Evolutionary conservation across 1,284 basidiomycete species (phyloP).

Genomic region (Cutaneotrichosporon cavernicola): DNA sequence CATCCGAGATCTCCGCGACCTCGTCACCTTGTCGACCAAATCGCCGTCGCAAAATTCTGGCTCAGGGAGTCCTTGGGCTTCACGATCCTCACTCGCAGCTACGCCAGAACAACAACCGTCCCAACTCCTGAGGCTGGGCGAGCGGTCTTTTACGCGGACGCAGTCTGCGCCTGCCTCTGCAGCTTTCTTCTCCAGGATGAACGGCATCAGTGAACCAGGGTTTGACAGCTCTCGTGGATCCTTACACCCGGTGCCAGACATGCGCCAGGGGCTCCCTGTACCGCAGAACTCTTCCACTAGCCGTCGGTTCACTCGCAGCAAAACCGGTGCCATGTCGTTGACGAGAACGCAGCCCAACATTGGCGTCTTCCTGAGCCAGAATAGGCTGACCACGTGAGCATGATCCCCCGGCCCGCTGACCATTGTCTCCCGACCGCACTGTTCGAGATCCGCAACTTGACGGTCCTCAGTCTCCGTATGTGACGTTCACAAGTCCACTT

Average conservation of each 20-base stretch:
- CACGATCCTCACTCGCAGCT: background rate
- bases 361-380: slow-evolving; percentile 32
- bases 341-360: slow-evolving; percentile 22
- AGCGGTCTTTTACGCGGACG: slow-evolving; percentile 34
- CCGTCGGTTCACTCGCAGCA: slow-evolving; percentile 23
- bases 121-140: slow-evolving; percentile 20
- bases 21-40: slow-evolving; percentile 40
- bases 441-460: slow-evolving; percentile 49
- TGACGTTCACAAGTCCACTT: background rate
- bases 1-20: slow-evolving; percentile 45
- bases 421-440: slow-evolving; percentile 47
- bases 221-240: background rate
- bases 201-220: background rate
- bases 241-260: slow-evolving; percentile 1
- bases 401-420: too few relatives aligned
- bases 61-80: background rate
- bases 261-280: background rate
- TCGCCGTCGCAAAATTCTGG: slow-evolving; percentile 20
- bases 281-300: background rate
- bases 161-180: slow-evolving; percentile 40
- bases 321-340: slow-evolving; percentile 30
- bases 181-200: slow-evolving; percentile 21
- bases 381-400: slow-evolving; percentile 41
- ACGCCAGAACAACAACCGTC: background rate
- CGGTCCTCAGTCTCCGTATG: slow-evolving; percentile 43